These are phyloP conservation scores for Kazachstania bromeliacearum DNA, from an alignment of 805 yeast genomes.

Conservation along the genomic window DNA sequence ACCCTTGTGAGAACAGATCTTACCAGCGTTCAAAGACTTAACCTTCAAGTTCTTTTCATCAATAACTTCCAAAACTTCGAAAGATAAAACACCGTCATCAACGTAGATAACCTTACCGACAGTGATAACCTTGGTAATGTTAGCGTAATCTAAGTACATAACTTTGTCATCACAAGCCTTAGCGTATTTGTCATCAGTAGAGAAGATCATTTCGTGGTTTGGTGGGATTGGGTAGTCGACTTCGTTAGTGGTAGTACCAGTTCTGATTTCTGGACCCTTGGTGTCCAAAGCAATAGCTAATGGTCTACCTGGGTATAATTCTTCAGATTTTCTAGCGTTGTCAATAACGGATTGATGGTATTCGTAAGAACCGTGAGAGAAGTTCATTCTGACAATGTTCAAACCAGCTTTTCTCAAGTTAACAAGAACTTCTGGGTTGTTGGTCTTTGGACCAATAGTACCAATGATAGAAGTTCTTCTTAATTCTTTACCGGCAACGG, in stretches of 20 bases:
- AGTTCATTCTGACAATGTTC: conserved; percentile 97
- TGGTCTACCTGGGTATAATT: conserved; percentile 88
- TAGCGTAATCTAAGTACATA: conserved; percentile 90
- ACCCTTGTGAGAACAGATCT: conserved; percentile 95
- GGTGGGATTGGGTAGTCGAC: conserved; percentile 75
- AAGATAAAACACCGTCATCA: conserved; percentile 96
- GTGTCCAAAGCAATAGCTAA: conserved; percentile 97
- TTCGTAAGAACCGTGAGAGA: conserved; percentile 96
- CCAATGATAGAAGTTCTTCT: conserved; percentile 97
- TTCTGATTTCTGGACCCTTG: conserved; percentile 99
- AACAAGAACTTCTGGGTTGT: conserved; percentile 73
- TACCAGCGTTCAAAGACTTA: conserved; percentile 86
- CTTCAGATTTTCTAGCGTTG: conserved; percentile 91
- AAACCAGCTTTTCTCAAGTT: conserved; percentile 93
- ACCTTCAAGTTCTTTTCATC: conserved; percentile 80
- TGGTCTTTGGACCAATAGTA: conserved; percentile 98
- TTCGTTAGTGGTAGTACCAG: conserved; percentile 82
- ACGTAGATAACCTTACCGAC: conserved; percentile 85
- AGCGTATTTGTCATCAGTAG: conserved; percentile 79
- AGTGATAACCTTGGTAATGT: conserved; percentile 89
- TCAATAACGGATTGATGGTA: conserved; percentile 96
- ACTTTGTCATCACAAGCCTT: conserved; percentile 62
- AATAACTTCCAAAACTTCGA: conserved; percentile 77
- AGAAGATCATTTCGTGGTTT: conserved; percentile 83
- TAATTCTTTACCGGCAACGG: conserved; percentile 65